A percentile compares a stretch with the other conserved stretches of the same genome.
Conservation (phyloP, 495 filamentous ascomycete species). For the Penicillium bialowiezense region DNA sequence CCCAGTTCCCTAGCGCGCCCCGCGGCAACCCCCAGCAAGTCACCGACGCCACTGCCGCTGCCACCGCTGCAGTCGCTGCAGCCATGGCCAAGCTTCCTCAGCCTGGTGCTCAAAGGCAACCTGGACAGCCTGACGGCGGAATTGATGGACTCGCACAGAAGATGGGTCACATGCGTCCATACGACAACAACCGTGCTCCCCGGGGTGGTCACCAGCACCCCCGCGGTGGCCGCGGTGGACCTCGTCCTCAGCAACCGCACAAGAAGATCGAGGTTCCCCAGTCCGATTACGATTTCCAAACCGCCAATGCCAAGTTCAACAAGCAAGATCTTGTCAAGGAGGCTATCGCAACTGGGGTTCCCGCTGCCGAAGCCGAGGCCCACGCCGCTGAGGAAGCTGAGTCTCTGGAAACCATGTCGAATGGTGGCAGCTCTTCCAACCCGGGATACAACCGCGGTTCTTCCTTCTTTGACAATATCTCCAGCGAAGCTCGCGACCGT, state of each 20-base stretch:
- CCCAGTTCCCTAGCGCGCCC: constrained; percentile 29
- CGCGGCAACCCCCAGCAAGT: constrained; percentile 35
- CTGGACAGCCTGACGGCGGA: constrained; percentile 40
- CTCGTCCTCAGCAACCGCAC: constrained; percentile 52
- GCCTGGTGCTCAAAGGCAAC: constrained; percentile 44
- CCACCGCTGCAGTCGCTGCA: constrained; percentile 80
- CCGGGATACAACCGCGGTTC: constrained; percentile 70
- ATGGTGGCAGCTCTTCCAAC: constrained; percentile 16
- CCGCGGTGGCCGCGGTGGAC: constrained; percentile 55
- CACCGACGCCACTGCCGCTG: constrained; percentile 76
- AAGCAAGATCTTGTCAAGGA: constrained; percentile 94
- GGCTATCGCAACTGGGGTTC: constrained; percentile 74
- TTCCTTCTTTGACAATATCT: constrained; percentile 98
- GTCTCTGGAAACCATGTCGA: constrained; percentile 31
- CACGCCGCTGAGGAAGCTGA: constrained; percentile 32
- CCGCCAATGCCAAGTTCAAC: constrained; percentile 95
- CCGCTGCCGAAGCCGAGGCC: constrained; percentile 53
- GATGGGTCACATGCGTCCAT: constrained; percentile 83
- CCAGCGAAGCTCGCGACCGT: constrained; percentile 87
- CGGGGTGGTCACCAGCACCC: constrained; percentile 48
- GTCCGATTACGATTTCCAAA: constrained; percentile 90
- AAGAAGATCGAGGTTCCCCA: constrained; percentile 83
- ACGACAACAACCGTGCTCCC: constrained; percentile 47
- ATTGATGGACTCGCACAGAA: constrained; percentile 80
- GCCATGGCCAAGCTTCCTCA: constrained; percentile 81